phyloP scores from a whole-genome alignment of 1,139 yeast species.

The Neolecta irregularis region DNA sequence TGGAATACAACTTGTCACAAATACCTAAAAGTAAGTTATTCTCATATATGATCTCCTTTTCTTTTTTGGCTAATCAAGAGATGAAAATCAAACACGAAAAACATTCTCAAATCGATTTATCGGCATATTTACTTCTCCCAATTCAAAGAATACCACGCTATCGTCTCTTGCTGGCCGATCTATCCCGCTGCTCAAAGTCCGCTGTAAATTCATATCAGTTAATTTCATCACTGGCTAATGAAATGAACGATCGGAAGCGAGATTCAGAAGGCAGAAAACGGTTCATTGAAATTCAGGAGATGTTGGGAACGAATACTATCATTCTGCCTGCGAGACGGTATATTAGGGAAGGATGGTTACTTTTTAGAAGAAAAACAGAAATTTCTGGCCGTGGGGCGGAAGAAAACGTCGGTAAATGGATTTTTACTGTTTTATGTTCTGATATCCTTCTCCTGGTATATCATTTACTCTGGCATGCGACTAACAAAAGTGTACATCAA shows the following conservation, averaged over 20 bases:
- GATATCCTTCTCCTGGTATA: slow-evolving; percentile 3
- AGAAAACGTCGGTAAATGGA: neutral
- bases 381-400: neutral
- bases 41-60: neutral
- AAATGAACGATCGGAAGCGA: slow-evolving; percentile 1
- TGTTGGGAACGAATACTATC: neutral
- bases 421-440: slow-evolving; percentile 1
- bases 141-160: neutral
- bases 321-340: neutral
- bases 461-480: slow-evolving; percentile 1
- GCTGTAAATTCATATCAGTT: neutral
- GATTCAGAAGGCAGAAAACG: neutral
- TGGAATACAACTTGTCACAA: neutral
- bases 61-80: neutral
- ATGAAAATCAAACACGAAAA: neutral
- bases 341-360: slow-evolving; percentile 1
- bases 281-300: neutral
- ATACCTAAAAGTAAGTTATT: neutral
- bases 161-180: neutral
- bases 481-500: neutral
- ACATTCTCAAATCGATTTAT: neutral
- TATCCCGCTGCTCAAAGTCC: neutral
- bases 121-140: slow-evolving; percentile 1
- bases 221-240: neutral
- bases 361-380: neutral